These are phyloP conservation scores for Sporothrix dimorphospora DNA, from an alignment of 2,329 filamentous ascomycete species.

Conservation along the genomic window DNA sequence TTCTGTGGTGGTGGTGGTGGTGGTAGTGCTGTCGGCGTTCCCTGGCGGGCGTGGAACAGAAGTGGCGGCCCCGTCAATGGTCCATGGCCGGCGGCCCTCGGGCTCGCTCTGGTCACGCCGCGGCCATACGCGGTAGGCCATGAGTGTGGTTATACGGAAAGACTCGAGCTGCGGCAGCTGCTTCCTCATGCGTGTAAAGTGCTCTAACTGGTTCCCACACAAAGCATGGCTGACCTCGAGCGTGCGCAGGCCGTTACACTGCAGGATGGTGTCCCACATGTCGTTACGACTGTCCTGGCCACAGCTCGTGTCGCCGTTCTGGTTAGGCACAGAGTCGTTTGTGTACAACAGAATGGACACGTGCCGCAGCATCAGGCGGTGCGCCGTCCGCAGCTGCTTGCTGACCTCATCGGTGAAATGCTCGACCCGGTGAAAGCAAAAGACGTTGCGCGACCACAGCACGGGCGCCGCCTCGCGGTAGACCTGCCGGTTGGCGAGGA, in stretches of 20 bases:
- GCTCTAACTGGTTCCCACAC: not conserved
- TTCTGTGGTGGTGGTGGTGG: not conserved
- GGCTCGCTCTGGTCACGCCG: slow-evolving; percentile 19
- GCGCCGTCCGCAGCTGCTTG: slow-evolving; percentile 26
- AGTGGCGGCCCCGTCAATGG: not conserved
- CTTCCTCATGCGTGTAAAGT: not conserved
- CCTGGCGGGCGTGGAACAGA: not conserved
- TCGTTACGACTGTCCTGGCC: too few species aligned
- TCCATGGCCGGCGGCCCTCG: not conserved
- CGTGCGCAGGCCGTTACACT: slow-evolving; percentile 28
- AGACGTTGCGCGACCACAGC: slow-evolving; percentile 33
- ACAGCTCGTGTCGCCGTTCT: not conserved
- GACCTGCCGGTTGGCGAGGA: slow-evolving; percentile 30
- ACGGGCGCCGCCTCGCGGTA: slow-evolving; percentile 31
- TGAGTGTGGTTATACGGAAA: slow-evolving; percentile 19
- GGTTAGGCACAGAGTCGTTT: not conserved
- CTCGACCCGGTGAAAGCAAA: slow-evolving; percentile 22
- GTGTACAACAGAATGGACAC: slow-evolving; percentile 27
- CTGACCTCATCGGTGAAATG: slow-evolving; percentile 23
- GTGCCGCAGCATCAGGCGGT: slow-evolving; percentile 31
- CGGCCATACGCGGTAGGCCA: slow-evolving; percentile 11
- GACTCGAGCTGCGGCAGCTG: slow-evolving; percentile 22
- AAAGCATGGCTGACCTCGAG: slow-evolving; percentile 25
- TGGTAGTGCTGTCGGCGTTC: not conserved
- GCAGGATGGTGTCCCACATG: slow-evolving; percentile 9